phyloP scores from a whole-genome alignment of 2,329 filamentous ascomycete species.

The Paecilomyces dactylethromorphus region DNA sequence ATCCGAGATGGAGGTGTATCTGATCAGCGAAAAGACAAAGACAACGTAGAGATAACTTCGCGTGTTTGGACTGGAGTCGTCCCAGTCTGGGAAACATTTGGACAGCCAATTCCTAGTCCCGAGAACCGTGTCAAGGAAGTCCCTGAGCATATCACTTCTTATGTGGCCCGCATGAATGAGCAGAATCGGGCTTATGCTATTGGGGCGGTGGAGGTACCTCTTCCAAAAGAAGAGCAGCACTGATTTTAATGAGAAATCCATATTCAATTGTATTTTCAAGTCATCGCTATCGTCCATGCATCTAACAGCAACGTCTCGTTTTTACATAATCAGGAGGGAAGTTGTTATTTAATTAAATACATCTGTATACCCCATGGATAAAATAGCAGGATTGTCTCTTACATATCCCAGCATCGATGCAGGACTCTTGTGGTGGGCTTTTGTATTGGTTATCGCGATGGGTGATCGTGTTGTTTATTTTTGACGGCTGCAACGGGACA shows the following conservation, averaged over 20 bases:
- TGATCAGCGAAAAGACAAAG: conserved; percentile 53
- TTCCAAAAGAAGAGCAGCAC: conserved; percentile 25
- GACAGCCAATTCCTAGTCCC: conserved; percentile 54
- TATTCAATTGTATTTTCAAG: background rate
- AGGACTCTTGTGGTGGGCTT: too few species aligned
- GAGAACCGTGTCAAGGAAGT: conserved; percentile 54
- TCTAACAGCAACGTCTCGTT: too few species aligned
- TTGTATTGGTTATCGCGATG: too few species aligned
- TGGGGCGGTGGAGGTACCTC: conserved; percentile 18
- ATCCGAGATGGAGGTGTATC: conserved; percentile 58
- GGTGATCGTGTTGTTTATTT: too few species aligned
- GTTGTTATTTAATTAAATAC: too few species aligned
- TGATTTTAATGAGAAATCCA: conserved; percentile 5
- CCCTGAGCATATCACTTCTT: conserved; percentile 56
- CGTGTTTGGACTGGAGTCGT: conserved; percentile 57
- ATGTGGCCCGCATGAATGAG: conserved; percentile 44
- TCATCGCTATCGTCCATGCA: background rate
- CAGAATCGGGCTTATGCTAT: conserved; percentile 37
- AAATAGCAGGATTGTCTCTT: too few species aligned
- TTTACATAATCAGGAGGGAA: too few species aligned
- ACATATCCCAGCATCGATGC: too few species aligned
- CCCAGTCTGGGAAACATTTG: conserved; percentile 58
- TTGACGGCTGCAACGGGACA: too few species aligned
- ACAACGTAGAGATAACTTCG: conserved; percentile 39
- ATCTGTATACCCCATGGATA: too few species aligned